Conservation (phyloP, 352 stramenopile species). For the Phytopythium kandeliae region DNA sequence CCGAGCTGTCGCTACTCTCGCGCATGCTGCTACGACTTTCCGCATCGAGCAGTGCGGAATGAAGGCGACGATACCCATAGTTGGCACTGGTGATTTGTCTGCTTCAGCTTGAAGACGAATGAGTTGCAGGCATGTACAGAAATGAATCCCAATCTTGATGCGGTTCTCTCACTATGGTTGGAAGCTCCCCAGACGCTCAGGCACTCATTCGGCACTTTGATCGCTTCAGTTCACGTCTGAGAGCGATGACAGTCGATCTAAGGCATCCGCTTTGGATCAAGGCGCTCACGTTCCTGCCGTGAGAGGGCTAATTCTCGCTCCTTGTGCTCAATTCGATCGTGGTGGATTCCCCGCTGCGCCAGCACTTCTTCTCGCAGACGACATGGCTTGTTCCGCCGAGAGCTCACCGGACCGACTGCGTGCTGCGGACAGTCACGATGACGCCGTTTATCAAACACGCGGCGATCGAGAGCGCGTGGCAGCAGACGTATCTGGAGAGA, state of each 20-base stretch:
- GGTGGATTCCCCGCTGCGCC: neutral
- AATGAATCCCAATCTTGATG: no score
- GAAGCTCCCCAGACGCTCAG: no score
- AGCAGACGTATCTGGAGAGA: neutral
- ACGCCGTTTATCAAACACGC: neutral
- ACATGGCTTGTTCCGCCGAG: neutral
- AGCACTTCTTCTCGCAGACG: neutral
- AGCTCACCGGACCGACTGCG: neutral
- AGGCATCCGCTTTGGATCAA: neutral
- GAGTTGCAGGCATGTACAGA: no score
- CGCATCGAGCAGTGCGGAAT: no score
- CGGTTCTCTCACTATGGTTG: no score
- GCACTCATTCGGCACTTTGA: no score
- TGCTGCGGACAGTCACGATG: neutral
- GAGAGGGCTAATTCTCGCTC: neutral
- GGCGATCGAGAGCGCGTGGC: neutral
- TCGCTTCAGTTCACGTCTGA: no score
- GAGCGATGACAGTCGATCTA: neutral
- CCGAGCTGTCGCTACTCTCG: neutral
- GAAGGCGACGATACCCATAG: no score
- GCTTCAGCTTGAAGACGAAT: no score
- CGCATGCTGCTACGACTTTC: no score
- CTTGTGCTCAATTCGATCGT: neutral
- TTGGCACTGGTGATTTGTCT: no score
- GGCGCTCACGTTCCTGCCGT: neutral